phyloP scores from a whole-genome alignment of 352 stramenopile species.

The Globisporangium nodosum region DNA sequence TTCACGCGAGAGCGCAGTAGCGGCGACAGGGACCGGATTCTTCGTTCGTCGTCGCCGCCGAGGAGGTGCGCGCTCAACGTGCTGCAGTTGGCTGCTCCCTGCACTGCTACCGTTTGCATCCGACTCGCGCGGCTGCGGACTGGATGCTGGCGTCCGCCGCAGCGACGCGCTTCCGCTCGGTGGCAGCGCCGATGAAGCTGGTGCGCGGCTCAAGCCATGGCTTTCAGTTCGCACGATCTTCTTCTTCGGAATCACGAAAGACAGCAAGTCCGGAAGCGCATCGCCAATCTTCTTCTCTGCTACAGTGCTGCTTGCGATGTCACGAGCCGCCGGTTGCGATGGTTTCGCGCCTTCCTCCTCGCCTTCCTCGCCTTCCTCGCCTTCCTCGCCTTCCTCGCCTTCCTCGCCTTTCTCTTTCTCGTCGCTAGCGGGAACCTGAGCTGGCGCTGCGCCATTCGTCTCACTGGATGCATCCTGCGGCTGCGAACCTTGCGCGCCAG shows the following conservation, averaged over 20 bases:
- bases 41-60: constrained; percentile 24
- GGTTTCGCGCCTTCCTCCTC: not conserved
- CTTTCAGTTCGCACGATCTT: constrained; percentile 12
- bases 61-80: not conserved
- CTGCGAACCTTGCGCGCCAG: not conserved
- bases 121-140: constrained; percentile 1
- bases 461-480: not conserved
- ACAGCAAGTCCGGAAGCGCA: constrained; percentile 18
- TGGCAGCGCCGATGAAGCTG: not conserved
- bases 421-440: not conserved
- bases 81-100: not conserved
- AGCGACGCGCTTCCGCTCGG: constrained; percentile 1
- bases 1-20: constrained; percentile 15
- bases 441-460: not conserved
- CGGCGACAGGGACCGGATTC: constrained; percentile 35
- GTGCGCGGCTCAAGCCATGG: not conserved
- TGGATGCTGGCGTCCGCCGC: constrained; percentile 9
- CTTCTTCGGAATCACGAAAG: constrained; percentile 45
- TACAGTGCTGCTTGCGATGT: not conserved
- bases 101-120: not conserved
- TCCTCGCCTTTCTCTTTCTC: not conserved
- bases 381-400: constrained; percentile 3
- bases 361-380: constrained; percentile 6
- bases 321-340: not conserved
- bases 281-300: not conserved